These are phyloP conservation scores for Ogataea degrootiae DNA, from an alignment of 805 yeast genomes.

Conservation along the genomic window DNA sequence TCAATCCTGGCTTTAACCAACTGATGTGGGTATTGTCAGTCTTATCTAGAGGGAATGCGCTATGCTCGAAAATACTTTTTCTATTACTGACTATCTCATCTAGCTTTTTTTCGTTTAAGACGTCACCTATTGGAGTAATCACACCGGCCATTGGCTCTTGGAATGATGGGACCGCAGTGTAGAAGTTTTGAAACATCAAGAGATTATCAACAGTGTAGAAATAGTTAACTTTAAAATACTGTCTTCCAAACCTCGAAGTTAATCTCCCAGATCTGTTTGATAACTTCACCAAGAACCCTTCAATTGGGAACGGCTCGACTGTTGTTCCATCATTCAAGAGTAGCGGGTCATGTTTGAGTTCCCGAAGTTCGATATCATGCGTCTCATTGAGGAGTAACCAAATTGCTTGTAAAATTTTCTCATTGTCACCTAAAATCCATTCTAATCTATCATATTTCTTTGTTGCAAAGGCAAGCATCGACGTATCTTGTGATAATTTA, in stretches of 20 bases:
- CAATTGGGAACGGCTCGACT: slow-evolving; percentile 68
- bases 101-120: slow-evolving; percentile 23
- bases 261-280: slow-evolving; percentile 45
- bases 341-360: slow-evolving; percentile 36
- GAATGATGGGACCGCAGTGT: slow-evolving; percentile 58
- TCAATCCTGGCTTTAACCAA: slow-evolving; percentile 50
- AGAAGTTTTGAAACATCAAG: slow-evolving; percentile 52
- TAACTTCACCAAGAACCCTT: slow-evolving; percentile 69
- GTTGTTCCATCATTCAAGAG: slow-evolving; percentile 22
- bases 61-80: slow-evolving; percentile 39
- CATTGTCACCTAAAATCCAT: slow-evolving; percentile 50
- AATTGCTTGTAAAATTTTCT: slow-evolving; percentile 37
- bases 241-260: slow-evolving; percentile 23
- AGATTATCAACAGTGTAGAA: slow-evolving; percentile 58
- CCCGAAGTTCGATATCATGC: slow-evolving; percentile 60
- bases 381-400: slow-evolving; percentile 40
- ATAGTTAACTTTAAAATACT: slow-evolving; percentile 54
- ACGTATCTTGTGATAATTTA: slow-evolving; percentile 21
- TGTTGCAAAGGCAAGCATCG: slow-evolving; percentile 42
- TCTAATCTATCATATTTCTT: slow-evolving; percentile 72
- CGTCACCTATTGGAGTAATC: slow-evolving; percentile 33
- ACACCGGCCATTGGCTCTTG: slow-evolving; percentile 14
- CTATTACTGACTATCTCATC: slow-evolving; percentile 18
- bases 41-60: slow-evolving; percentile 51
- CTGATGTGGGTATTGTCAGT: slow-evolving; percentile 46